Evolutionary conservation across 139 green algal species (phyloP).

Genomic region (Closterium sp.): DNA sequence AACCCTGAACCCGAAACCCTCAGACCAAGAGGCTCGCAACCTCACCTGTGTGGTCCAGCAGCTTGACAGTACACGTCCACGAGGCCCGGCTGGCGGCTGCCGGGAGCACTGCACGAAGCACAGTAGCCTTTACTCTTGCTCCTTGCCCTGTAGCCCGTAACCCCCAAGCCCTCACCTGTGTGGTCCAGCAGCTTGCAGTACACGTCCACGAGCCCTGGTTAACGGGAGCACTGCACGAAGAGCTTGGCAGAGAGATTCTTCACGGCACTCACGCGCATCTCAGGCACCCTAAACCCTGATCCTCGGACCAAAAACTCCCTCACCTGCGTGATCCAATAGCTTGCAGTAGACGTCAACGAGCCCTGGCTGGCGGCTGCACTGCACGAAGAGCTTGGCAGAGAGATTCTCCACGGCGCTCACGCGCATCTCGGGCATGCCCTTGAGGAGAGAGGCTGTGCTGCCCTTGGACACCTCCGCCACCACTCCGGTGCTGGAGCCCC

Average conservation of each 20-base stretch:
- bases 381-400: conserved; percentile 14
- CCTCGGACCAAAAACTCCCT: too few relatives aligned
- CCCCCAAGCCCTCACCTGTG: neutral
- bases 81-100: conserved; percentile 20
- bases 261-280: neutral
- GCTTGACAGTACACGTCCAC: conserved; percentile 26
- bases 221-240: conserved; percentile 33
- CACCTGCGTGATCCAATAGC: neutral
- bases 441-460: neutral
- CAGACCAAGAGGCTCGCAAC: too few relatives aligned
- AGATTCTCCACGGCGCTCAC: conserved; percentile 1
- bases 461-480: conserved; percentile 19
- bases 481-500: neutral
- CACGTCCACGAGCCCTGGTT: conserved; percentile 25
- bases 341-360: conserved; percentile 11
- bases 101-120: conserved; percentile 39
- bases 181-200: conserved; percentile 24
- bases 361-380: neutral
- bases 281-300: neutral
- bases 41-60: conserved; percentile 33
- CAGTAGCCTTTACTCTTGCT: too few relatives aligned
- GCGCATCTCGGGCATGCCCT: neutral
- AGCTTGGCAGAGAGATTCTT: conserved; percentile 5
- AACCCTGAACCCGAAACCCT: neutral
- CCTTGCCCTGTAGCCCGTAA: conserved; percentile 7